A percentile compares a stretch with the other conserved stretches of the same genome.
Evolutionary conservation across 129 eudicot genomes (phyloP).

Genomic region (Chrysanthemum makinoi): DNA sequence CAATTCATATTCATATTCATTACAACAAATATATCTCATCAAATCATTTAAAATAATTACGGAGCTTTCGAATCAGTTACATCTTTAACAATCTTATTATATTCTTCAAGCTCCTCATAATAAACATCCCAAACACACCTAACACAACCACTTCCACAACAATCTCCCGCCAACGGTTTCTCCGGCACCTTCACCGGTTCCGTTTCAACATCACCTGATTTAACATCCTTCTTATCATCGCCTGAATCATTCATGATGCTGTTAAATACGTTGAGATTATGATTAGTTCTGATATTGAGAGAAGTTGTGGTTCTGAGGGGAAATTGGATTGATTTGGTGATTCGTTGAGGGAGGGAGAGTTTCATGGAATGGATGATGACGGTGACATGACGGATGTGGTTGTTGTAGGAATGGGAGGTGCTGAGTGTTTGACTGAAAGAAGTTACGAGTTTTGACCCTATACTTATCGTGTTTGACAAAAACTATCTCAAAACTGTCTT

Average conservation of each 20-base stretch:
- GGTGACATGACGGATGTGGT: neutral
- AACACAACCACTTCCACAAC: conserved; percentile 89
- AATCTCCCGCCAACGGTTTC: conserved; percentile 89
- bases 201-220: conserved; percentile 5
- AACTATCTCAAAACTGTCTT: neutral
- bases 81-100: conserved; percentile 38
- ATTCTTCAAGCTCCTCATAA: conserved; percentile 75
- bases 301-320: neutral
- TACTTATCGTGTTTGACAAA: neutral
- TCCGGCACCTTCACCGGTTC: conserved; percentile 66
- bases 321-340: conserved; percentile 21
- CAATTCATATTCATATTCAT: conserved; percentile 4
- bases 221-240: conserved; percentile 9
- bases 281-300: conserved; percentile 8
- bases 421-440: neutral
- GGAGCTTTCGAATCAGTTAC: conserved; percentile 35
- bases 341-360: conserved; percentile 11
- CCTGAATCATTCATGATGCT: conserved; percentile 36
- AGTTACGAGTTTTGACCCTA: neutral
- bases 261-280: neutral
- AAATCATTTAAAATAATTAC: conserved; percentile 12
- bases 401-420: too few species aligned
- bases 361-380: conserved; percentile 39
- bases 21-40: conserved; percentile 6
- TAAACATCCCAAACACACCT: conserved; percentile 88